Conservation (phyloP, 352 stramenopile species). For the Phytophthora boehmeriae region DNA sequence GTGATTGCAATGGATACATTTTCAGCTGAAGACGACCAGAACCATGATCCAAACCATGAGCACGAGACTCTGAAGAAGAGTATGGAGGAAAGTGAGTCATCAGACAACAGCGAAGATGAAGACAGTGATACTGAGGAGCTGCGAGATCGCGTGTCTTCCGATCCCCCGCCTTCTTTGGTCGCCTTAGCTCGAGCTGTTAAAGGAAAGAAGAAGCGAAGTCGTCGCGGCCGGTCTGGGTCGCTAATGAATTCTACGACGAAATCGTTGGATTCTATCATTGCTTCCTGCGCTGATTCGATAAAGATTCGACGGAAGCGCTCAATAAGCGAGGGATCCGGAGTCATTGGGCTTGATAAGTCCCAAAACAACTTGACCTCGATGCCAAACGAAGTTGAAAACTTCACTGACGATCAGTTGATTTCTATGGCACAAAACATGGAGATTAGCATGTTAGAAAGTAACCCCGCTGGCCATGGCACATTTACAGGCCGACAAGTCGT, state of each 20-base stretch:
- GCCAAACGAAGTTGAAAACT: conserved; percentile 75
- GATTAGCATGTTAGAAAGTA: conserved; percentile 51
- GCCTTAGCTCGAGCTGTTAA: conserved; percentile 29
- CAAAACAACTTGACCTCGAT: conserved; percentile 33
- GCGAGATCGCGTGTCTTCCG: conserved; percentile 63
- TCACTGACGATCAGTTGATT: conserved; percentile 75
- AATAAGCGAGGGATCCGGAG: conserved; percentile 59
- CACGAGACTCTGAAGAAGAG: conserved; percentile 25
- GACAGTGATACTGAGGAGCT: conserved; percentile 45
- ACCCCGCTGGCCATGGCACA: conserved; percentile 44
- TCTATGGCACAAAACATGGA: conserved; percentile 82
- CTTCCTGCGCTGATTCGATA: conserved; percentile 57
- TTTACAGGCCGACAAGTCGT: conserved; percentile 72
- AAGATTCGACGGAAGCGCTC: conserved; percentile 54
- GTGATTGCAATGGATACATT: conserved; percentile 65
- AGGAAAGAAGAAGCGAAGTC: conserved; percentile 47
- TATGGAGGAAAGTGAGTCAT: conserved; percentile 22
- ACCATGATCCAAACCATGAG: conserved; percentile 29
- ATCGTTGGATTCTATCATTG: conserved; percentile 75
- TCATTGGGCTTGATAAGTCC: conserved; percentile 27
- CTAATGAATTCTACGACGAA: conserved; percentile 67
- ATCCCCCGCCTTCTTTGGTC: conserved; percentile 42
- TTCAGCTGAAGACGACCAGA: conserved; percentile 40
- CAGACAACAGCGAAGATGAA: conserved; percentile 32
- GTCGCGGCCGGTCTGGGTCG: conserved; percentile 57